These are phyloP conservation scores for Bidens hawaiensis DNA, from an alignment of 140 eudicot species.

Conservation along the genomic window DNA sequence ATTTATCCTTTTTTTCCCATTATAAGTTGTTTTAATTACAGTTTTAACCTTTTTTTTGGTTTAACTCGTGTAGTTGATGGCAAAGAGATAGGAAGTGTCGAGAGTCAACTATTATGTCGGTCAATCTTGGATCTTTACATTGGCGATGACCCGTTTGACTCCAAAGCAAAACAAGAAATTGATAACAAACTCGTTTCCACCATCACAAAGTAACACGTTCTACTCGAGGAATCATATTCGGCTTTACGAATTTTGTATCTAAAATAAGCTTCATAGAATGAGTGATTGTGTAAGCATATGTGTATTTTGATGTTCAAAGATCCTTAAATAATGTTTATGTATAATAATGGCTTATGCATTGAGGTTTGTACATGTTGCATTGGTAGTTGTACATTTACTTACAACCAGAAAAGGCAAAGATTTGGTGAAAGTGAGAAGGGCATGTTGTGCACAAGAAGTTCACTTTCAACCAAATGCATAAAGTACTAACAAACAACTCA, in stretches of 20 bases:
- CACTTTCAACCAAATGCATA: slow-evolving; percentile 36
- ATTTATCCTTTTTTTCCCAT: neutral
- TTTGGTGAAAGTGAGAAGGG: slow-evolving; percentile 10
- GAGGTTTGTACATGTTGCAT: slow-evolving; percentile 19
- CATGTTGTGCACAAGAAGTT: slow-evolving; percentile 26
- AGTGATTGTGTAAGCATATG: slow-evolving; percentile 20
- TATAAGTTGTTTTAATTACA: neutral
- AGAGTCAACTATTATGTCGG: slow-evolving; percentile 78
- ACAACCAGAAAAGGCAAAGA: slow-evolving; percentile 1
- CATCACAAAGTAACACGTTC: slow-evolving; percentile 37
- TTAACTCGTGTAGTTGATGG: slow-evolving; percentile 65
- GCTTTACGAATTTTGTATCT: slow-evolving; percentile 17
- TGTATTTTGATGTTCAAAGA: slow-evolving; percentile 16
- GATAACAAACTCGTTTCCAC: slow-evolving; percentile 54
- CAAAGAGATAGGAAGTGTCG: slow-evolving; percentile 78
- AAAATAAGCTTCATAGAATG: neutral
- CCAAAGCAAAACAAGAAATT: slow-evolving; percentile 67
- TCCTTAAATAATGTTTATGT: slow-evolving; percentile 2
- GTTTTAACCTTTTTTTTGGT: slow-evolving; percentile 5
- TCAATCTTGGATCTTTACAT: slow-evolving; percentile 82
- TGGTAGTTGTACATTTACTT: neutral
- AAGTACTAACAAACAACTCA: slow-evolving; percentile 23
- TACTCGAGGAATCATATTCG: neutral
- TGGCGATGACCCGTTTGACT: slow-evolving; percentile 85
- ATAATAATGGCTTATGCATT: slow-evolving; percentile 12